A percentile compares a stretch with the other conserved stretches of the same genome.
phyloP scores from a whole-genome alignment of 2,329 filamentous ascomycete genomes.

The Xylaria sp. region DNA sequence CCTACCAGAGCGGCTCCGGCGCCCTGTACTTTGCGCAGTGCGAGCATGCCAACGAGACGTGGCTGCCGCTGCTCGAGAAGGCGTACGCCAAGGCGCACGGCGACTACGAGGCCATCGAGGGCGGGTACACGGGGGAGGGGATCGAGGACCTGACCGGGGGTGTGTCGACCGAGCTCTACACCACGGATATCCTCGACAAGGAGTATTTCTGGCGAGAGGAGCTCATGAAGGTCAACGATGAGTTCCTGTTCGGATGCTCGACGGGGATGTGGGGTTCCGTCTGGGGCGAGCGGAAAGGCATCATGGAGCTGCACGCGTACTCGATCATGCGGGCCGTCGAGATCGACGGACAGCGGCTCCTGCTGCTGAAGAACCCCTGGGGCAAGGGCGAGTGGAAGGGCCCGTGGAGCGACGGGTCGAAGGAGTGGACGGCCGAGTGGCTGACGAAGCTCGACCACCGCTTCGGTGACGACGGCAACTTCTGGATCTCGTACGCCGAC shows the following conservation, averaged over 20 bases:
- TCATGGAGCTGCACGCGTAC: slow-evolving; percentile 69
- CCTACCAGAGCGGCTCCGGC: slow-evolving; percentile 74
- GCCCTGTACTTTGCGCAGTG: slow-evolving; percentile 79
- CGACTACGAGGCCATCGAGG: slow-evolving; percentile 77
- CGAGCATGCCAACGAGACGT: slow-evolving; percentile 75
- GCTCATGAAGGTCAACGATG: slow-evolving; percentile 79
- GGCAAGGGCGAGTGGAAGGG: slow-evolving; percentile 84
- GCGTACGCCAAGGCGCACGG: slow-evolving; percentile 80
- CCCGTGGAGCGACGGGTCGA: slow-evolving; percentile 83
- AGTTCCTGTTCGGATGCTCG: slow-evolving; percentile 75
- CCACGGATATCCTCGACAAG: slow-evolving; percentile 77
- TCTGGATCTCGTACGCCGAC: slow-evolving; percentile 70
- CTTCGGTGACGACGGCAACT: slow-evolving; percentile 80
- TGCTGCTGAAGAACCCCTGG: slow-evolving; percentile 81
- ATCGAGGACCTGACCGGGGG: slow-evolving; percentile 72
- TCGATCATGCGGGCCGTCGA: slow-evolving; percentile 69
- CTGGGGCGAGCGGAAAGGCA: slow-evolving; percentile 64
- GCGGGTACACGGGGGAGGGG: slow-evolving; percentile 70
- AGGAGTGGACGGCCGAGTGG: slow-evolving; percentile 86
- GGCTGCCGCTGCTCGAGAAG: slow-evolving; percentile 78
- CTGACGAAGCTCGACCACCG: slow-evolving; percentile 77
- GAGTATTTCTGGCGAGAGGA: slow-evolving; percentile 84
- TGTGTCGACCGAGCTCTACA: slow-evolving; percentile 73
- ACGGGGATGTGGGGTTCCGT: slow-evolving; percentile 61
- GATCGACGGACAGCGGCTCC: slow-evolving; percentile 69